A percentile compares a stretch with the other conserved stretches of the same genome.
Evolutionary conservation across 306 rosid species (phyloP).

Genomic region (Sicyos edulis): DNA sequence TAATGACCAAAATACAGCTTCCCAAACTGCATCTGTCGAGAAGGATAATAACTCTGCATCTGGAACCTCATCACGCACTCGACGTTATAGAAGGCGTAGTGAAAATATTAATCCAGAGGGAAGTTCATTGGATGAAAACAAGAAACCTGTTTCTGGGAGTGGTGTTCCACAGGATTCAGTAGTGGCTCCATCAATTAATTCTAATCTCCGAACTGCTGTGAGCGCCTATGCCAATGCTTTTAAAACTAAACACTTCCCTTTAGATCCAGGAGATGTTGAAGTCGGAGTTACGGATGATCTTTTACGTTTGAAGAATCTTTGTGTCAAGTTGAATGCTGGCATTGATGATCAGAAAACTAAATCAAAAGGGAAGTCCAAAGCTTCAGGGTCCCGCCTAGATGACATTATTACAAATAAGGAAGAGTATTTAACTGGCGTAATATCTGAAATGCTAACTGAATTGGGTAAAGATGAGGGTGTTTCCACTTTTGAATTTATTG

Average conservation of each 20-base stretch:
- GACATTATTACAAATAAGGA: slow-evolving; percentile 48
- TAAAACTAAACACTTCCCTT: slow-evolving; percentile 81
- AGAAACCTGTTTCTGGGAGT: slow-evolving; percentile 43
- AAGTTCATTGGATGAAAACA: slow-evolving; percentile 59
- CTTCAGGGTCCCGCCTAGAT: slow-evolving; percentile 47
- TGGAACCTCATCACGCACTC: slow-evolving; percentile 72
- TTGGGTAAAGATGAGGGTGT: slow-evolving; percentile 97
- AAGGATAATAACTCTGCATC: slow-evolving; percentile 63
- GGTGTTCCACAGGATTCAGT: slow-evolving; percentile 60
- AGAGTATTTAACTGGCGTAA: slow-evolving; percentile 58
- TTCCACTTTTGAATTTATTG: slow-evolving; percentile 95
- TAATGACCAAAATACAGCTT: slow-evolving; percentile 42
- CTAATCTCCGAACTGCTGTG: slow-evolving; percentile 65
- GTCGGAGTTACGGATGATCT: slow-evolving; percentile 93
- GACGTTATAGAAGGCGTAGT: slow-evolving; percentile 82
- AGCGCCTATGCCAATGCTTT: slow-evolving; percentile 76
- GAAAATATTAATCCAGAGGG: slow-evolving; percentile 63
- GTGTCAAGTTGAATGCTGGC: slow-evolving; percentile 63
- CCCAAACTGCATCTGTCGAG: slow-evolving; percentile 54
- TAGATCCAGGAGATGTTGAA: slow-evolving; percentile 66
- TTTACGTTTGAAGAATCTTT: slow-evolving; percentile 67
- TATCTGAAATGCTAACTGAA: slow-evolving; percentile 84
- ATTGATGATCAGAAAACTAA: slow-evolving; percentile 69
- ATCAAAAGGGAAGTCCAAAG: slow-evolving; percentile 79
- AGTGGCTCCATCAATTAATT: slow-evolving; percentile 61